Evolutionary conservation across 1,284 basidiomycete species (phyloP).

Genomic region (Calocybe gambosa): DNA sequence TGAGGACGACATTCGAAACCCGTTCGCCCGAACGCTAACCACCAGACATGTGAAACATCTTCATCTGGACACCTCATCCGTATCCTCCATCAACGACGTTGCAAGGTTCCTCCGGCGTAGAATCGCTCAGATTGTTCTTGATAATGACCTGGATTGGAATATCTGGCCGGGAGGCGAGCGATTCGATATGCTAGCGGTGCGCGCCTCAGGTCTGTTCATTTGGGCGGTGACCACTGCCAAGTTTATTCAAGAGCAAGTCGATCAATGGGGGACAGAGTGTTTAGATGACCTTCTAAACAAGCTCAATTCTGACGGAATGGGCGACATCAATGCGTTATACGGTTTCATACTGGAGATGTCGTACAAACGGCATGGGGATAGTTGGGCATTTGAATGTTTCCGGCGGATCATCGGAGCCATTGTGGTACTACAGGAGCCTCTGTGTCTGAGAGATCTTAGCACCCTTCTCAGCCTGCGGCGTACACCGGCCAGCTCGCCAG

Average conservation of each 20-base stretch:
- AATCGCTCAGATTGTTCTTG: constrained; percentile 3
- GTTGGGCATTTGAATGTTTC: constrained; percentile 10
- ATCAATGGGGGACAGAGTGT: constrained; percentile 7
- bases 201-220: constrained; percentile 15
- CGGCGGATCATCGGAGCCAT: constrained; percentile 8
- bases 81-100: constrained; percentile 11
- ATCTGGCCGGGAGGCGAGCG: constrained; percentile 11
- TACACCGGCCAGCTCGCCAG: not conserved
- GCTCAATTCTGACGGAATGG: constrained; percentile 8
- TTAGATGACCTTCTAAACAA: constrained; percentile 4
- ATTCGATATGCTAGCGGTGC: constrained; percentile 3
- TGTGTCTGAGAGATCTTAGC: constrained; percentile 6
- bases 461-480: constrained; percentile 5
- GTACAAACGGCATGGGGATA: not conserved
- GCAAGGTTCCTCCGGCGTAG: constrained; percentile 2
- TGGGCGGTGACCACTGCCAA: constrained; percentile 13
- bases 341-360: constrained; percentile 2
- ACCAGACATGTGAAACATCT: constrained; percentile 8
- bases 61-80: constrained; percentile 8
- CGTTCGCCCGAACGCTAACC: not conserved
- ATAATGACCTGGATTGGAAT: constrained; percentile 7
- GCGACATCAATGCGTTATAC: constrained; percentile 10
- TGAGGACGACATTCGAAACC: constrained; percentile 10
- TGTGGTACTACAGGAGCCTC: constrained; percentile 4
- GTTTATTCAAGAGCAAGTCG: constrained; percentile 10